Conservation (phyloP, 2,329 filamentous ascomycete species). For the Emergomyces orientalis region DNA sequence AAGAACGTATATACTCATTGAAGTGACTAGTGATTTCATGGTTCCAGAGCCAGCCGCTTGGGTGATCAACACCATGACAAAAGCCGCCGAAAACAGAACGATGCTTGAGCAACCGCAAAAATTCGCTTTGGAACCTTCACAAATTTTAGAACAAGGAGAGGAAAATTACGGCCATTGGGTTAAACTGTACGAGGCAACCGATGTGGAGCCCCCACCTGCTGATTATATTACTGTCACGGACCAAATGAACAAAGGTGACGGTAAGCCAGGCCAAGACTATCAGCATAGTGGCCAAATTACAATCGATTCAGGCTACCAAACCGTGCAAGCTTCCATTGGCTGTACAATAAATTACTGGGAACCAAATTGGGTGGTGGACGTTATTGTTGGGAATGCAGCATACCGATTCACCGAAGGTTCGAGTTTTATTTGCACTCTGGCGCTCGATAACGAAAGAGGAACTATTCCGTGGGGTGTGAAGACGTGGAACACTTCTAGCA, state of each 20-base stretch:
- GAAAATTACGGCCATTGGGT: conserved; percentile 1
- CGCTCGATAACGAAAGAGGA: not conserved
- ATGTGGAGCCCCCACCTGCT: not conserved
- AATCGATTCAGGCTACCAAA: not conserved
- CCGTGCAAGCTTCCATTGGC: not conserved
- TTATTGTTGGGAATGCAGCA: not conserved
- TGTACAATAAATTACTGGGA: not conserved
- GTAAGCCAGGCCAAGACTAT: not conserved
- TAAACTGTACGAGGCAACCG: not conserved
- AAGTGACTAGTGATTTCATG: not conserved
- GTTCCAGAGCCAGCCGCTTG: not conserved
- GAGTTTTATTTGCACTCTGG: not conserved
- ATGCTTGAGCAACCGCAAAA: not conserved
- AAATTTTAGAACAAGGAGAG: not conserved
- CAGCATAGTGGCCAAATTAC: not conserved
- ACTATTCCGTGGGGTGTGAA: not conserved
- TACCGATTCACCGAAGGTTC: not conserved
- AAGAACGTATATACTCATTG: not conserved
- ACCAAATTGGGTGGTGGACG: not conserved
- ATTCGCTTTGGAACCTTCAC: not conserved
- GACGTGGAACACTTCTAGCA: not conserved
- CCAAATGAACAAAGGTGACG: not conserved
- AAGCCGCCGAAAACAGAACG: not conserved
- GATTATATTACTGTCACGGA: not conserved
- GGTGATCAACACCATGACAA: not conserved